These are phyloP conservation scores for Celoporthe dispersa DNA, from an alignment of 2,329 filamentous ascomycete genomes.

Conservation along the genomic window DNA sequence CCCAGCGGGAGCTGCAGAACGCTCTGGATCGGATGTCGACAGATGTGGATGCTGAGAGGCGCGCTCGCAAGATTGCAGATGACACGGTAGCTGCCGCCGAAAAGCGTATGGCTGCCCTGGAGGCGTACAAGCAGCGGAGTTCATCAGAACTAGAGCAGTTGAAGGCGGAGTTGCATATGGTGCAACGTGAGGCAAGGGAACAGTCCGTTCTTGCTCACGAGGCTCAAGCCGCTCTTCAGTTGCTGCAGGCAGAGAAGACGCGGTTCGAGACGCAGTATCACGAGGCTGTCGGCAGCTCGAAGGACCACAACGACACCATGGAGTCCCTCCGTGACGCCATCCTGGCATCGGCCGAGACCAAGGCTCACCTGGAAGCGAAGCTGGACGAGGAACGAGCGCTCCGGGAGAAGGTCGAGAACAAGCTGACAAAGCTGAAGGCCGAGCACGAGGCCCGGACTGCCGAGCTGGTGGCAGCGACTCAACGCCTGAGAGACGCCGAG, in stretches of 20 bases:
- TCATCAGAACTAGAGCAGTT: conserved; percentile 84
- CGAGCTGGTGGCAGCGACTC: conserved; percentile 75
- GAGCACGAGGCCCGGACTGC: conserved; percentile 82
- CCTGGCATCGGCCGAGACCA: conserved; percentile 77
- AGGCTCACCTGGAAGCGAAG: conserved; percentile 75
- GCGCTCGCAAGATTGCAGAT: conserved; percentile 81
- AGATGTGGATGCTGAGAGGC: conserved; percentile 81
- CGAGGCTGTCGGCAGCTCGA: conserved; percentile 67
- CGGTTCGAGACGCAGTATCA: conserved; percentile 73
- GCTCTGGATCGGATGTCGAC: conserved; percentile 69
- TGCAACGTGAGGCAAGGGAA: conserved; percentile 78
- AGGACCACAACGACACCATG: conserved; percentile 73
- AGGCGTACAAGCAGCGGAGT: conserved; percentile 81
- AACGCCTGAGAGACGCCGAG: conserved; percentile 82
- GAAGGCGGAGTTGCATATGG: conserved; percentile 81
- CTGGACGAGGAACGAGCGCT: conserved; percentile 81
- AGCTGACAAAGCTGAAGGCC: conserved; percentile 74
- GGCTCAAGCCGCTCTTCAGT: conserved; percentile 71
- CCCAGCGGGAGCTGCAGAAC: conserved; percentile 80
- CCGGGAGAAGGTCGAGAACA: conserved; percentile 75
- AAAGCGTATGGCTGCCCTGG: conserved; percentile 80
- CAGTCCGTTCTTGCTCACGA: conserved; percentile 79
- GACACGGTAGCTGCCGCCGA: conserved; percentile 84
- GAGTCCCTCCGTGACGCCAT: conserved; percentile 78
- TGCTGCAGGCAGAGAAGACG: conserved; percentile 85